Conservation (phyloP, 2,329 filamentous ascomycete genomes). For the Hawksworthiomyces lignivorus region DNA sequence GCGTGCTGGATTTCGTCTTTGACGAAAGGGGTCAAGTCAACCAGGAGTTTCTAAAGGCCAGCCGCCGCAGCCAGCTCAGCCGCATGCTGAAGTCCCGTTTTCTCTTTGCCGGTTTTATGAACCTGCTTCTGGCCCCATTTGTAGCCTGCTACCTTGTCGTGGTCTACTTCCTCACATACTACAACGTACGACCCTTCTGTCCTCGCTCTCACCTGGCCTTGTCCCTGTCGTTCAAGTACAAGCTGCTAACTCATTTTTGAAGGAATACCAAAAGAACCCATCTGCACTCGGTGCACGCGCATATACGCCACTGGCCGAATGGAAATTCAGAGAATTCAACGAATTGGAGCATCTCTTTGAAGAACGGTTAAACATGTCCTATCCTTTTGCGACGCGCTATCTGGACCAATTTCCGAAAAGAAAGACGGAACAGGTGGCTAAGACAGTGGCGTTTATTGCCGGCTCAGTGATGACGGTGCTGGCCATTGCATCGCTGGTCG, state of each 20-base stretch:
- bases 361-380: slow-evolving; percentile 86
- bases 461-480: slow-evolving; percentile 83
- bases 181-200: slow-evolving; percentile 54
- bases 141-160: slow-evolving; percentile 80
- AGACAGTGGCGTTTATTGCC: slow-evolving; percentile 79
- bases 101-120: slow-evolving; percentile 75
- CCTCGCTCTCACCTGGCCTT: background rate
- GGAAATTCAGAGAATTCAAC: slow-evolving; percentile 99
- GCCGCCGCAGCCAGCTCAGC: slow-evolving; percentile 70
- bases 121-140: slow-evolving; percentile 78
- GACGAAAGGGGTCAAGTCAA: slow-evolving; percentile 82
- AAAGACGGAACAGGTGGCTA: slow-evolving; percentile 77
- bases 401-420: slow-evolving; percentile 95
- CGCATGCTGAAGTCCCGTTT: slow-evolving; percentile 71
- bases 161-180: slow-evolving; percentile 90
- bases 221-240: too few species aligned
- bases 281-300: slow-evolving; percentile 78
- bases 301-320: slow-evolving; percentile 89
- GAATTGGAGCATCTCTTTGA: slow-evolving; percentile 89
- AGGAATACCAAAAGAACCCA: slow-evolving; percentile 95
- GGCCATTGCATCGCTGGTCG: slow-evolving; percentile 74
- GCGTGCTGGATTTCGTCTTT: slow-evolving; percentile 90
- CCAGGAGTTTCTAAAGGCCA: slow-evolving; percentile 76
- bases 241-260: too few species aligned
- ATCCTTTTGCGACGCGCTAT: slow-evolving; percentile 85